Percentiles rank a stretch among this genome's conserved stretches.
Conservation (phyloP, 2,329 filamentous ascomycete genomes). For the Fusarium haematococcum region DNA sequence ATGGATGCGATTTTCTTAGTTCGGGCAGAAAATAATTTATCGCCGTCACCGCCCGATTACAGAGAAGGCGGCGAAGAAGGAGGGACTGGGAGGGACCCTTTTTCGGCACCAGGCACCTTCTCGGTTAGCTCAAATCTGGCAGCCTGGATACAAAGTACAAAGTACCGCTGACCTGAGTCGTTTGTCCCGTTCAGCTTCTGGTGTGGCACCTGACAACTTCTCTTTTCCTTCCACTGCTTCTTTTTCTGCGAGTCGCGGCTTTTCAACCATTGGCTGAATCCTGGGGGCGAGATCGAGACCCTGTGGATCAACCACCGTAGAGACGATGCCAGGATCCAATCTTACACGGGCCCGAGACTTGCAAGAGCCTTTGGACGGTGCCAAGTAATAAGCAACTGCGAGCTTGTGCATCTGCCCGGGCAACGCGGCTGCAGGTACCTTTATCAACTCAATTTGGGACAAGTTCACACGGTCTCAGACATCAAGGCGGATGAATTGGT, state of each 20-base stretch:
- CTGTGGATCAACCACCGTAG: not conserved
- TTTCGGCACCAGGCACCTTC: constrained; percentile 26
- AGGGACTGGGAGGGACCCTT: constrained; percentile 12
- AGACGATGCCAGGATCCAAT: not conserved
- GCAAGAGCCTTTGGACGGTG: not conserved
- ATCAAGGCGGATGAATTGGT: not conserved
- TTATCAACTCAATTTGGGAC: not conserved
- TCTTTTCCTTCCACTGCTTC: not conserved
- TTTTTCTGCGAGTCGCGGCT: not conserved
- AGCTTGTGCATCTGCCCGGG: not conserved
- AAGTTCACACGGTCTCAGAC: not conserved
- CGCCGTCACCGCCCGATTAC: constrained; percentile 45
- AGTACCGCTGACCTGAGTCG: not conserved
- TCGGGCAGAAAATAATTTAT: constrained; percentile 48
- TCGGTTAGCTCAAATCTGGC: constrained; percentile 7
- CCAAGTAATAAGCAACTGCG: not conserved
- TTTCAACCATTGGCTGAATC: not conserved
- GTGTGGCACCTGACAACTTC: not conserved
- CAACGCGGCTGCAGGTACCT: not conserved
- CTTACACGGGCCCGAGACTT: not conserved
- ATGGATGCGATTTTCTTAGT: constrained; percentile 42
- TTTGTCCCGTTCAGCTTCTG: not conserved
- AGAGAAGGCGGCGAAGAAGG: constrained; percentile 21
- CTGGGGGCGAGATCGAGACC: constrained; percentile 4
- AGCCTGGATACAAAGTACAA: not conserved